Conservation (phyloP, 2,329 filamentous ascomycete species). For the Diaporthe citri region DNA sequence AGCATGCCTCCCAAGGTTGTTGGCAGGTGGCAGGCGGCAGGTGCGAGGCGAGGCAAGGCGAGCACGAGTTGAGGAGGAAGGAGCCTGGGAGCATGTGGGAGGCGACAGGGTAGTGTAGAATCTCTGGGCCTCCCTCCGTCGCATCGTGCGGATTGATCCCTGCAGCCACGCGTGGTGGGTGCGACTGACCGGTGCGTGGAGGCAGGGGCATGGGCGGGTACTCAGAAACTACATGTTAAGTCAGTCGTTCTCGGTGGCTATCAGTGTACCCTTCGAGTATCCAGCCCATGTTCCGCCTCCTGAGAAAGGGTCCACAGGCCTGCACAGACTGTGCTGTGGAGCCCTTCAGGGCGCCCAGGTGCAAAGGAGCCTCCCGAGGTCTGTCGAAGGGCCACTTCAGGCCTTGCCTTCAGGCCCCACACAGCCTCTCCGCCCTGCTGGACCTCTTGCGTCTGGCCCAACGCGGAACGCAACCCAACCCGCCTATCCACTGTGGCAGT, state of each 20-base stretch:
- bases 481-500: background rate
- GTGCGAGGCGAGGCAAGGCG: background rate
- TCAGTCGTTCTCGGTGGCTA: too few species aligned
- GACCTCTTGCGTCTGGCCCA: background rate
- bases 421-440: background rate
- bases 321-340: background rate
- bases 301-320: conserved; percentile 13
- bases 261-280: background rate
- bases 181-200: conserved; percentile 21
- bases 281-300: background rate
- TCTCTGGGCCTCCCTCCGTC: background rate
- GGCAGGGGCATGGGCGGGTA: background rate
- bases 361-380: background rate
- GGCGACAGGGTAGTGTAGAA: conserved; percentile 3
- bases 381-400: background rate
- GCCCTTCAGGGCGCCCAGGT: background rate
- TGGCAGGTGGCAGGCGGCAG: background rate
- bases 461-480: conserved; percentile 11
- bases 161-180: conserved; percentile 22
- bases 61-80: background rate
- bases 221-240: background rate
- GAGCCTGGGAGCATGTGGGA: background rate
- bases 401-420: background rate
- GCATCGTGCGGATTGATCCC: conserved; percentile 12
- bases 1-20: background rate